phyloP scores from a whole-genome alignment of 2,329 filamentous ascomycete genomes.

The Aspergillus jensenii region DNA sequence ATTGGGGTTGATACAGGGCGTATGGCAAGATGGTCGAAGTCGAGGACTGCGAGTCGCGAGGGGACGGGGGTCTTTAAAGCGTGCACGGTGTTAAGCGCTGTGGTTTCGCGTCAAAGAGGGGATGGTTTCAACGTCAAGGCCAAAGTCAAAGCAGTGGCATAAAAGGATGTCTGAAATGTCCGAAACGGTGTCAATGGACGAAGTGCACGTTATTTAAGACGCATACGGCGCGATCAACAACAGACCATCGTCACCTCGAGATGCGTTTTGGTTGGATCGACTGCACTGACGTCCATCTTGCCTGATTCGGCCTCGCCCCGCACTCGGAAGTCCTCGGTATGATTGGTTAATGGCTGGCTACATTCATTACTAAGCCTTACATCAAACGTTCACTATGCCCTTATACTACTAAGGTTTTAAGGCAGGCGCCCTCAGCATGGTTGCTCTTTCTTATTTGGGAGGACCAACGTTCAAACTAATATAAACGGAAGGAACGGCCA shows the following conservation, averaged over 20 bases:
- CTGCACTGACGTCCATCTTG: constrained; percentile 15
- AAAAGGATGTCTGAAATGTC: not conserved
- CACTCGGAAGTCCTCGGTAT: not conserved
- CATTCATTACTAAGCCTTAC: not conserved
- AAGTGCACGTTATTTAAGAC: constrained; percentile 2
- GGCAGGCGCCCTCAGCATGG: no score
- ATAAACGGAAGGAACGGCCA: not conserved
- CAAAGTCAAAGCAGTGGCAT: not conserved
- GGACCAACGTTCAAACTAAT: not conserved
- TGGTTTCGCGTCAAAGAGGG: not conserved
- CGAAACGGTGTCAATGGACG: not conserved
- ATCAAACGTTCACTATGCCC: no score
- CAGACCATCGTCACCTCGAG: not conserved
- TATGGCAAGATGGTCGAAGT: not conserved
- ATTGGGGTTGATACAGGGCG: not conserved
- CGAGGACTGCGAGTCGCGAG: not conserved
- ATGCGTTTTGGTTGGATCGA: constrained; percentile 3
- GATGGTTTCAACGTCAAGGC: not conserved
- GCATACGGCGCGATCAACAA: constrained; percentile 1
- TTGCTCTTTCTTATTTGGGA: no score
- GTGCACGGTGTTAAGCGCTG: constrained; percentile 4
- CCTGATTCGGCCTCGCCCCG: constrained; percentile 10
- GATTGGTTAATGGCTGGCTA: not conserved
- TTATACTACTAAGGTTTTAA: no score
- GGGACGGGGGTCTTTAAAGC: not conserved